These are phyloP conservation scores for Eucalyptus tenuipes DNA, from an alignment of 345 rosid genomes.

Conservation along the genomic window DNA sequence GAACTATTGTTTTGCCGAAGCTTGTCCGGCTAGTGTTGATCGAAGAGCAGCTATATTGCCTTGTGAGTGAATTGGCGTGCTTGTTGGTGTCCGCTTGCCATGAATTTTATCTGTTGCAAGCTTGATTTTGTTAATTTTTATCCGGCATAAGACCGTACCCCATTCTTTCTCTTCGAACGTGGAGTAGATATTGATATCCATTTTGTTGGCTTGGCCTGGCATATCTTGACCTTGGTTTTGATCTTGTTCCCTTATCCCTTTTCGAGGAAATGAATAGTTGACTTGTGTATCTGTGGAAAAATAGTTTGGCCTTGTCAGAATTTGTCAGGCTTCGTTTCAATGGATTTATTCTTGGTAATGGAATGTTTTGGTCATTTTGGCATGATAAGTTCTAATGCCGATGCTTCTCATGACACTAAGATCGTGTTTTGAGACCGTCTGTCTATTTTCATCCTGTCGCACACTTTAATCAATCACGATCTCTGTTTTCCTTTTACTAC, in stretches of 20 bases:
- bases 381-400: not conserved
- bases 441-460: not conserved
- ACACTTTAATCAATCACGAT: not conserved
- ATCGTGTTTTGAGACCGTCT: not conserved
- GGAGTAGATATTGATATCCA: not conserved
- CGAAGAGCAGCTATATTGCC: not conserved
- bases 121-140: not conserved
- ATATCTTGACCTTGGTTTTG: not conserved
- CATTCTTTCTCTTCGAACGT: not conserved
- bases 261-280: not conserved
- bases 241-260: not conserved
- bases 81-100: not conserved
- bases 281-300: not conserved
- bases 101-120: not conserved
- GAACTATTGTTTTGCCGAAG: not conserved
- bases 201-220: not conserved
- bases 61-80: not conserved
- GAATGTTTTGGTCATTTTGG: not conserved
- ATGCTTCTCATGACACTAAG: not conserved
- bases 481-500: not conserved
- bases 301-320: not conserved
- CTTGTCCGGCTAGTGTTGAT: not conserved
- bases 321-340: not conserved
- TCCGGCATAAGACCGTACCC: not conserved
- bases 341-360: not conserved